phyloP scores from a whole-genome alignment of 2,329 filamentous ascomycete species.

The Penicillium sp. region DNA sequence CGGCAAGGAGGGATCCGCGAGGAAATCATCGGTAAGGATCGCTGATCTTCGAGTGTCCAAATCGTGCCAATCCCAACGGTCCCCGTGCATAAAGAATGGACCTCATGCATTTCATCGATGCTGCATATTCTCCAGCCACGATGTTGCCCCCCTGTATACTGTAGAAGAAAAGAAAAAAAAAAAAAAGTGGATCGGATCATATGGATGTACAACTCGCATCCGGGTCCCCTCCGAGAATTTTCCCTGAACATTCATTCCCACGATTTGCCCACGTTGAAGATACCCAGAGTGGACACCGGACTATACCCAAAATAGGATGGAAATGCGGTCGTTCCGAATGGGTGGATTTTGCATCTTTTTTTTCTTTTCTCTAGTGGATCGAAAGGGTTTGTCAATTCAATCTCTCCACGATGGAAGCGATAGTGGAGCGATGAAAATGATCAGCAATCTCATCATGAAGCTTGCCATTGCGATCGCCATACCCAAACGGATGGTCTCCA shows the following conservation, averaged over 20 bases:
- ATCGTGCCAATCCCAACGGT: slow-evolving; percentile 11
- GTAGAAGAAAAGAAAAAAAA: background rate
- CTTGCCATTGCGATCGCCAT: slow-evolving; percentile 11
- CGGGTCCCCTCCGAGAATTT: background rate
- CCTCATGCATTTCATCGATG: slow-evolving; percentile 6
- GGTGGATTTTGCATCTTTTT: background rate
- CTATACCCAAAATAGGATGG: slow-evolving; percentile 5
- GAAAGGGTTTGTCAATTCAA: too few species aligned
- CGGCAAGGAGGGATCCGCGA: background rate
- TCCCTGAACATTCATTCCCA: slow-evolving; percentile 6
- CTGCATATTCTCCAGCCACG: background rate
- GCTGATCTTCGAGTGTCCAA: background rate
- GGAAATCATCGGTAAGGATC: slow-evolving; percentile 12
- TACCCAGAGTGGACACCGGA: slow-evolving; percentile 7
- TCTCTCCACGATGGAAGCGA: slow-evolving; percentile 7
- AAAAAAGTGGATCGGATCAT: background rate
- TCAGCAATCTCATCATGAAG: slow-evolving; percentile 15
- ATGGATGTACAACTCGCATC: slow-evolving; percentile 1
- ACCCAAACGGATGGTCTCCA: slow-evolving; percentile 3
- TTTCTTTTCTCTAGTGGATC: too few species aligned
- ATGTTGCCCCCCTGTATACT: too few species aligned
- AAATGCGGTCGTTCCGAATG: background rate
- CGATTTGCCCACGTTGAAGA: slow-evolving; percentile 20
- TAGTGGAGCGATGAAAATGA: slow-evolving; percentile 16
- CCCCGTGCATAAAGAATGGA: slow-evolving; percentile 9